Base-by-base conservation (phyloP, 2,329 filamentous ascomycete genomes). In the Cephalotrichum gorgonifer region DNA sequence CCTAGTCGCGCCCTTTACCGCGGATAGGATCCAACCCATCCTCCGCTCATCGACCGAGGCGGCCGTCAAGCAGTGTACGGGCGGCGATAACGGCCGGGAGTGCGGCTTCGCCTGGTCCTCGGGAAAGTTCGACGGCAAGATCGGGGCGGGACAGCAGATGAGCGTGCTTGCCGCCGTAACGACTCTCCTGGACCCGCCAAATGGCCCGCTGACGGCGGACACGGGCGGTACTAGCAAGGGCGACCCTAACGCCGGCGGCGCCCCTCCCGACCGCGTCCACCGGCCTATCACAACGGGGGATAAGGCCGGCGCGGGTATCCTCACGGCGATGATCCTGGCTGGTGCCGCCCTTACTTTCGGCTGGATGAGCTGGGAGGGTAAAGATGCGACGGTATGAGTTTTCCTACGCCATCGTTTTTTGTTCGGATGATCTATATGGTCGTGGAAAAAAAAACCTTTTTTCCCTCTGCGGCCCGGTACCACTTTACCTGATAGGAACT, bases 111-210 rank as follows among this genome's bases (percentile, higher is more conserved):
- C 67, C 51, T 83, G 79, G 79, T 69, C 67, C 33, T 60, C 62
- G 5, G 71, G 67, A 2, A 58, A 56, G 4, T 81, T 71, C 56
- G 77, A 81, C 53, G 74, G 74, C 42, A 75, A 69, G 51, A 71
- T 65, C 4, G 76, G 78, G 28, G 75, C 79, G 47, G 77, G 79
- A 7, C 76, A 83, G 60, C 69, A 78, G 57, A 79, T 83, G 70
- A 74, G 73, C 48, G 78, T 74, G 0, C 63, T 82, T 14, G 72
- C 73, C 23, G 72, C 79, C 4, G 70, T 81, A n/a, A 72, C 73
- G 5, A 72, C 72, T 1, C 72, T 75, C 4, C 62, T 82, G 42
- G 59, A 62, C 26, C 54, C 61, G 4, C 64, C 66, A 2, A 61
- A 66, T 20, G 54, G 61, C 2, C 72, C 74, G 0, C 62, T 71